Evolutionary conservation across 345 rosid genomes (phyloP).

Genomic region (Syzygium jambos): DNA sequence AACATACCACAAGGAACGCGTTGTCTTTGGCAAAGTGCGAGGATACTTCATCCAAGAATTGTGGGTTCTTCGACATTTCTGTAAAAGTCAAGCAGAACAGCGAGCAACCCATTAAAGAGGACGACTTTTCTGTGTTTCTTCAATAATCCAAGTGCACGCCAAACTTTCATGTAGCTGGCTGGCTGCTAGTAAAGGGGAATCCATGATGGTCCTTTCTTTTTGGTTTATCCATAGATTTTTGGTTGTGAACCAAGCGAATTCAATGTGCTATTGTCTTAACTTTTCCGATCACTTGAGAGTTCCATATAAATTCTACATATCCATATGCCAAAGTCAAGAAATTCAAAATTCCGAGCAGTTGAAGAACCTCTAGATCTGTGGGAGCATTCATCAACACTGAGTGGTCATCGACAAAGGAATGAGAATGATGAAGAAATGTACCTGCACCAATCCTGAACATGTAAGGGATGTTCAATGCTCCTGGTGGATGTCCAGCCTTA

Average conservation of each 20-base stretch:
- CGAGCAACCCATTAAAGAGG: neutral
- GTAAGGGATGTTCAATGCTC: conserved; percentile 24
- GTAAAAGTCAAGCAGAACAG: neutral
- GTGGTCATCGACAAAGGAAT: neutral
- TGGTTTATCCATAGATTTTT: neutral
- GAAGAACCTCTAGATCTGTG: neutral
- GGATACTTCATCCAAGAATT: conserved; percentile 18
- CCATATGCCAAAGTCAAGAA: neutral
- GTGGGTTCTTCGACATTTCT: conserved; percentile 18
- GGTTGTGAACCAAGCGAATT: neutral
- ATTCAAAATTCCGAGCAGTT: neutral
- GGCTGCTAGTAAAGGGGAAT: neutral
- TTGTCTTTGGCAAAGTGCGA: conserved; percentile 10
- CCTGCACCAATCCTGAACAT: conserved; percentile 11
- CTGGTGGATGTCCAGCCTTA: conserved; percentile 18
- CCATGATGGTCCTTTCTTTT: neutral
- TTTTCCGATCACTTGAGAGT: neutral
- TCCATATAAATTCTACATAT: neutral
- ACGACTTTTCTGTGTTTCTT: neutral
- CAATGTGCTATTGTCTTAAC: neutral
- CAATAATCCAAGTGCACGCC: neutral
- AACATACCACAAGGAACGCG: conserved; percentile 9
- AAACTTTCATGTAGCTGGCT: neutral
- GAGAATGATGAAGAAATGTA: neutral
- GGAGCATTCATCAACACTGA: neutral